phyloP scores from a whole-genome alignment of 2,329 filamentous ascomycete genomes.

The Calonectria hongkongensis region DNA sequence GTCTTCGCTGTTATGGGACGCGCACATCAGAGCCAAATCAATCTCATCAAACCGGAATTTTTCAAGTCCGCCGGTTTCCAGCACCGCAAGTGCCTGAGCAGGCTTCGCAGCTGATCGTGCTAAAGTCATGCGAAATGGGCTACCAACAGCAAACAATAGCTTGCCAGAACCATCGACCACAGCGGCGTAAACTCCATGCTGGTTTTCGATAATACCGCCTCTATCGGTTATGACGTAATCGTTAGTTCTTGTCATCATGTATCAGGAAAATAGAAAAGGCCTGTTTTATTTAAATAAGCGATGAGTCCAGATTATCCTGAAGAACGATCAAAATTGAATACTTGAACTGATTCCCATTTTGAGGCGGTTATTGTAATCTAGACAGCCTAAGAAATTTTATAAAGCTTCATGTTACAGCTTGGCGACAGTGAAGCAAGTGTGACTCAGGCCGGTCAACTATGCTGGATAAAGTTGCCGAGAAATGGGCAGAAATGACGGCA shows the following conservation, averaged over 20 bases:
- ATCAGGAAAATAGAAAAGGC: background rate
- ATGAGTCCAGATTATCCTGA: background rate
- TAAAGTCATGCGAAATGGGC: slow-evolving; percentile 64
- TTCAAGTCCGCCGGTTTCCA: slow-evolving; percentile 64
- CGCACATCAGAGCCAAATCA: slow-evolving; percentile 68
- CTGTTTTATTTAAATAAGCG: background rate
- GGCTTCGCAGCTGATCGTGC: slow-evolving; percentile 68
- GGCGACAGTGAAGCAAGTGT: background rate
- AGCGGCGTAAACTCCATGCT: slow-evolving; percentile 65
- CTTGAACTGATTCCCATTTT: too few species aligned
- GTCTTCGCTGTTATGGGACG: slow-evolving; percentile 67
- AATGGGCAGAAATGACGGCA: background rate
- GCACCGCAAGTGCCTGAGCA: slow-evolving; percentile 65
- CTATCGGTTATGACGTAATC: slow-evolving; percentile 61
- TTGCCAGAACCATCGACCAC: slow-evolving; percentile 61
- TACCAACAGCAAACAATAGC: slow-evolving; percentile 63
- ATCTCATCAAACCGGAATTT: slow-evolving; percentile 60
- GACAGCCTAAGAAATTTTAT: too few species aligned
- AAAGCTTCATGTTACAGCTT: too few species aligned
- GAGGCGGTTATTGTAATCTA: too few species aligned
- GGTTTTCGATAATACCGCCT: slow-evolving; percentile 65
- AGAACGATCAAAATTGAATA: background rate
- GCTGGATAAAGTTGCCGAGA: background rate
- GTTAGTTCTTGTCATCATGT: slow-evolving; percentile 22
- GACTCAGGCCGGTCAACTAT: background rate